A percentile compares a stretch with the other conserved stretches of the same genome.
Evolutionary conservation across 306 rosid genomes (phyloP).

Genomic region (Quercus berberidifolia): DNA sequence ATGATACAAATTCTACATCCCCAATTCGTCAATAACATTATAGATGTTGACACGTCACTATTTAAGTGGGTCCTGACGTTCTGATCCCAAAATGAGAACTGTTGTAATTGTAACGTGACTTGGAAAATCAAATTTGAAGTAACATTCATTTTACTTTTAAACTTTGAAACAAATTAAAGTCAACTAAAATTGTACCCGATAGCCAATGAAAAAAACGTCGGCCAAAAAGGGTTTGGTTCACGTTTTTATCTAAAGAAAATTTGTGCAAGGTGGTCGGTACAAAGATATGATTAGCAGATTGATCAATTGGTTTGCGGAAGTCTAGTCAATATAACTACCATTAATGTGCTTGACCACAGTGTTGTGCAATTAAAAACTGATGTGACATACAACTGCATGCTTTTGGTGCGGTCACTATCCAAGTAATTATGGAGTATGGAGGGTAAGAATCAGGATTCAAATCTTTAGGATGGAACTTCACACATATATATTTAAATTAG

Average conservation of each 20-base stretch:
- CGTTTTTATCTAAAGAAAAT: not conserved
- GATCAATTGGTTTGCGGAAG: not conserved
- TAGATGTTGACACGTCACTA: not conserved
- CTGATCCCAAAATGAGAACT: not conserved
- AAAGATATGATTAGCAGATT: not conserved
- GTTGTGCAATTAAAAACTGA: too few species aligned
- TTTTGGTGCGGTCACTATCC: accelerated
- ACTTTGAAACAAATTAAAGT: not conserved
- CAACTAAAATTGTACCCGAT: not conserved
- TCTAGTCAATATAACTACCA: too few species aligned
- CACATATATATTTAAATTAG: too few species aligned
- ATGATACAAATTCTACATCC: not conserved
- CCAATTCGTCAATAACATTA: not conserved
- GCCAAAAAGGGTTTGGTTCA: not conserved
- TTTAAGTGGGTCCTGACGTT: not conserved
- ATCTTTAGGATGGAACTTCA: accelerated
- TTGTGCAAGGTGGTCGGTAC: not conserved
- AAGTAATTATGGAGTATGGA: accelerated
- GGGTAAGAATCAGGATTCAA: accelerated
- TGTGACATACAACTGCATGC: too few species aligned
- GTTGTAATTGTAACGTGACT: not conserved
- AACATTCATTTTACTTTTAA: too few species aligned
- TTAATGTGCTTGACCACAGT: too few species aligned
- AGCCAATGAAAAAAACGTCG: not conserved
- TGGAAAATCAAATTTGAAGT: not conserved